phyloP scores from a whole-genome alignment of 148 eudicot genomes.

The Dianthus caryophyllus region DNA sequence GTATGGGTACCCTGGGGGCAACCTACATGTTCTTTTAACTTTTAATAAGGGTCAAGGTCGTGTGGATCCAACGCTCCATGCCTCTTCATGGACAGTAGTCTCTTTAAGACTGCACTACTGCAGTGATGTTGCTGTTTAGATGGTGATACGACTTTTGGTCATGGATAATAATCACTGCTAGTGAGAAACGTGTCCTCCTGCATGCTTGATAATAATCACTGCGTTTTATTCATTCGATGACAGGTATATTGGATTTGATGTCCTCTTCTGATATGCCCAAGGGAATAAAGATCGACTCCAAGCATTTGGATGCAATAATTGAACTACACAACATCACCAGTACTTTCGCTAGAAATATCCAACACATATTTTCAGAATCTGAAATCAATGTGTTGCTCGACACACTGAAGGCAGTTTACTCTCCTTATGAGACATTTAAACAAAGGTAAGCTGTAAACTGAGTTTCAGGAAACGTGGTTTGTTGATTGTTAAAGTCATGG shows the following conservation, averaged over 20 bases:
- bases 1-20: neutral
- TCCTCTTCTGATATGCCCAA: slow-evolving; percentile 76
- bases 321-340: slow-evolving; percentile 82
- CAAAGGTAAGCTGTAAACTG: slow-evolving; percentile 45
- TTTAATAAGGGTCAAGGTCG: too few species aligned
- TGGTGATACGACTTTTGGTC: neutral
- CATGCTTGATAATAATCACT: slow-evolving; percentile 6
- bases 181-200: slow-evolving; percentile 1
- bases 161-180: slow-evolving; percentile 5
- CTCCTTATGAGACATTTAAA: slow-evolving; percentile 83
- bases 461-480: neutral
- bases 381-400: slow-evolving; percentile 58
- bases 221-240: slow-evolving; percentile 17
- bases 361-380: slow-evolving; percentile 82
- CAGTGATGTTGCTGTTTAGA: neutral
- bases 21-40: neutral
- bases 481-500: slow-evolving; percentile 2
- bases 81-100: too few species aligned
- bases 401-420: slow-evolving; percentile 68
- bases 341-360: slow-evolving; percentile 83
- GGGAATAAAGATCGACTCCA: slow-evolving; percentile 68
- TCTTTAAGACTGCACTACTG: too few species aligned
- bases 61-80: too few species aligned
- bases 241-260: slow-evolving; percentile 82
- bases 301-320: slow-evolving; percentile 82